Evolutionary conservation across 106 monocot species (phyloP).

Genomic region (Apostasia shenzhenica): DNA sequence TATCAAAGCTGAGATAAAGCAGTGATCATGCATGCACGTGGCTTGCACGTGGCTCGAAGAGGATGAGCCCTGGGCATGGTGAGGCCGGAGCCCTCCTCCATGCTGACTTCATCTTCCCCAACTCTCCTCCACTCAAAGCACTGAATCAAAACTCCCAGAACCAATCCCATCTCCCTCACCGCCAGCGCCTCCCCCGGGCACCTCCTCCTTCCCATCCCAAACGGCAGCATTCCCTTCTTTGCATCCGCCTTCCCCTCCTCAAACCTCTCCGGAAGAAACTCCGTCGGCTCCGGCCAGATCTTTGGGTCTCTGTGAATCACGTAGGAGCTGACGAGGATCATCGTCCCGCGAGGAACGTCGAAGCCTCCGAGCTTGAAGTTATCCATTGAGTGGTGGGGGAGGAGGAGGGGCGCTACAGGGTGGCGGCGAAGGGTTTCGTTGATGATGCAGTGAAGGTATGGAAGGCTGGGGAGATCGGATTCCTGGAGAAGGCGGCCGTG

Average conservation of each 20-base stretch:
- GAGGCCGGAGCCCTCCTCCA: constrained; percentile 10
- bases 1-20: constrained; percentile 4
- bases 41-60: constrained; percentile 7
- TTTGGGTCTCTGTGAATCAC: constrained; percentile 11
- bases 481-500: constrained; percentile 1
- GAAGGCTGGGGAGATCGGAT: constrained; percentile 12
- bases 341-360: constrained; percentile 5
- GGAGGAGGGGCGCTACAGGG: constrained; percentile 9
- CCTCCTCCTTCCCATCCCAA: constrained; percentile 19
- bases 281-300: not conserved
- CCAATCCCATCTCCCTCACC: not conserved
- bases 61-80: constrained; percentile 12
- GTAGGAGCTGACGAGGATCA: constrained; percentile 17
- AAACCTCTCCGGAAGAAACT: constrained; percentile 20
- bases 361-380: constrained; percentile 9
- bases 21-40: not conserved
- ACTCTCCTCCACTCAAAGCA: constrained; percentile 12
- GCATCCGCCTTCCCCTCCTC: not conserved
- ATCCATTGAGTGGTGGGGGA: not conserved
- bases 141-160: constrained; percentile 12
- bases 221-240: not conserved
- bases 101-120: not conserved
- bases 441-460: constrained; percentile 12
- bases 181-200: constrained; percentile 15
- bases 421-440: constrained; percentile 6